phyloP scores from a whole-genome alignment of 495 filamentous ascomycete species.

The Diplogelasinospora grovesii region DNA sequence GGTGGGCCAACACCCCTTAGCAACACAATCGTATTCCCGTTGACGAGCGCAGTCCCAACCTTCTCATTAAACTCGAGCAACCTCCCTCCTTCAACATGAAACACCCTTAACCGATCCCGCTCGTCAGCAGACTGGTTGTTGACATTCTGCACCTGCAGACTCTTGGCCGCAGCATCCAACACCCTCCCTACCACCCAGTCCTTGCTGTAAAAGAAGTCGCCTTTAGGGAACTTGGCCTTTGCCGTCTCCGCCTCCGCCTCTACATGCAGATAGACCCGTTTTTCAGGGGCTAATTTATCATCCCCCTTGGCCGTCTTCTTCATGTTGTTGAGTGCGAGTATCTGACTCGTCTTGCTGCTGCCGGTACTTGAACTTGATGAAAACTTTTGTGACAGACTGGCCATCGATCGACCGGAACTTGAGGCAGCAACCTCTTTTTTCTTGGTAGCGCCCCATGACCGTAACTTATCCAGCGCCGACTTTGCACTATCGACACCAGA shows the following conservation, averaged over 20 bases:
- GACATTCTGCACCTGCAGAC: conserved; percentile 74
- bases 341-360: conserved; percentile 49
- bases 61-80: conserved; percentile 83
- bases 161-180: conserved; percentile 79
- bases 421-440: conserved; percentile 28
- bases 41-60: conserved; percentile 59
- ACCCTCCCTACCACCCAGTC: conserved; percentile 86
- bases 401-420: conserved; percentile 28
- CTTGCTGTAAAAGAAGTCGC: conserved; percentile 75
- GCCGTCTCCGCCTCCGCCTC: conserved; percentile 78
- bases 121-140: conserved; percentile 78
- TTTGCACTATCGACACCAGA: conserved; percentile 53
- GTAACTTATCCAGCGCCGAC: conserved; percentile 61
- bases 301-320: conserved; percentile 89
- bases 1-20: conserved; percentile 69
- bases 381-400: too few species aligned
- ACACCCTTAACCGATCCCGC: conserved; percentile 72
- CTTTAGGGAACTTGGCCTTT: conserved; percentile 65
- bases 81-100: conserved; percentile 84
- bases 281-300: conserved; percentile 66
- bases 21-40: conserved; percentile 84
- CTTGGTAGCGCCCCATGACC: conserved; percentile 46
- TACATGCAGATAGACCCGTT: conserved; percentile 76
- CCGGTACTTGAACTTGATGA: too few species aligned
- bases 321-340: conserved; percentile 61